Evolutionary conservation across 805 yeast species (phyloP).

Genomic region (Hanseniaspora lachancei): DNA sequence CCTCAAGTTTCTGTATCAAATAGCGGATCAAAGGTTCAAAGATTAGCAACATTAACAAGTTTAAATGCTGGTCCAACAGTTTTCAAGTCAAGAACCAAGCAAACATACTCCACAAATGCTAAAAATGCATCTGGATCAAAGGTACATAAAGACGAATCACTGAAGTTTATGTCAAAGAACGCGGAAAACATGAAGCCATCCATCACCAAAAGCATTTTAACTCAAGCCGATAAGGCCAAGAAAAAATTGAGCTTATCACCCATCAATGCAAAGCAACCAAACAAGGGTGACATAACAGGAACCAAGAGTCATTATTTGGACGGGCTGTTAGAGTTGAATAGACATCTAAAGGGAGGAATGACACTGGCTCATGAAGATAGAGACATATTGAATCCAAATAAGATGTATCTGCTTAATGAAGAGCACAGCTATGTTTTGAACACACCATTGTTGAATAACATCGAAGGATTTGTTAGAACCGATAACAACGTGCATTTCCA

Average conservation of each 20-base stretch:
- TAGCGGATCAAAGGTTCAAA: neutral
- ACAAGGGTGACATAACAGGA: neutral
- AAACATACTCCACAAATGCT: neutral
- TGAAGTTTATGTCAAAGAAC: neutral
- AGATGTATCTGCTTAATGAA: neutral
- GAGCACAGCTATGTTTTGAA: slow-evolving; percentile 5
- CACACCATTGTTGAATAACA: slow-evolving; percentile 1
- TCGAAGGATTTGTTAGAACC: slow-evolving; percentile 11
- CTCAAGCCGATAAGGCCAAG: neutral
- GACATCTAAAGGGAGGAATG: neutral
- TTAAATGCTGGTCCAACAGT: neutral
- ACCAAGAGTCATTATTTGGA: slow-evolving; percentile 7
- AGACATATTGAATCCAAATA: neutral
- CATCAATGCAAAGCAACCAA: neutral
- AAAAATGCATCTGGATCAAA: neutral
- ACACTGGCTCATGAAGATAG: neutral
- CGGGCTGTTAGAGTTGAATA: neutral
- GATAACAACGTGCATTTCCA: neutral
- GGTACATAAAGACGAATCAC: neutral
- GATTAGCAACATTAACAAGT: slow-evolving; percentile 1
- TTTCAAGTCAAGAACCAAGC: neutral
- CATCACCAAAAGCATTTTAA: slow-evolving; percentile 1
- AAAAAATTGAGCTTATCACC: neutral
- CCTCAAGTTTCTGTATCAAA: neutral
- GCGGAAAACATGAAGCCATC: neutral